These are phyloP conservation scores for Testicularia cyperi DNA, from an alignment of 1,284 basidiomycete genomes.

Conservation along the genomic window DNA sequence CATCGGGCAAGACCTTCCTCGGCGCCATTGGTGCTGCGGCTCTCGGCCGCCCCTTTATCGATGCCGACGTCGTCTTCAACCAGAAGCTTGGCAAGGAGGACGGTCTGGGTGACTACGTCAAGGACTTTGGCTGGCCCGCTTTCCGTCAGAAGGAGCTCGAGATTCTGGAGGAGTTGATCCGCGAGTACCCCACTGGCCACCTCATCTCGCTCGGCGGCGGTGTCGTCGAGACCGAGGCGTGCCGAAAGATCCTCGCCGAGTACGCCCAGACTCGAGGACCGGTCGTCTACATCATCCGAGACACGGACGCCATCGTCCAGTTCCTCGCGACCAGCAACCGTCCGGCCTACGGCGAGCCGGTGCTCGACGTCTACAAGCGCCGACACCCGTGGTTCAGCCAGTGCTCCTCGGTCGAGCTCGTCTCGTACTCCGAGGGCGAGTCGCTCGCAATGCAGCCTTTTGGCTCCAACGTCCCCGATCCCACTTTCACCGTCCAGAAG, in stretches of 20 bases:
- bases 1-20: slow-evolving; percentile 90
- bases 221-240: slow-evolving; percentile 78
- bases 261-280: slow-evolving; percentile 69
- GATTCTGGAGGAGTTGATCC: slow-evolving; percentile 60
- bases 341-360: slow-evolving; percentile 68
- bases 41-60: slow-evolving; percentile 77
- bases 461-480: slow-evolving; percentile 23
- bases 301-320: slow-evolving; percentile 71
- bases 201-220: slow-evolving; percentile 83
- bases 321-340: slow-evolving; percentile 89
- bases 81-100: slow-evolving; percentile 63
- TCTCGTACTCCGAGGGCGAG: slow-evolving; percentile 67
- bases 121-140: slow-evolving; percentile 73
- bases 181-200: slow-evolving; percentile 61
- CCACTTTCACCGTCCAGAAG: slow-evolving; percentile 49
- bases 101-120: slow-evolving; percentile 76
- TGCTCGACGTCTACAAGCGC: slow-evolving; percentile 78
- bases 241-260: slow-evolving; percentile 67
- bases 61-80: slow-evolving; percentile 83
- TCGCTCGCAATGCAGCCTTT: slow-evolving; percentile 19
- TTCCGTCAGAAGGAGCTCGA: slow-evolving; percentile 67
- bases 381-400: slow-evolving; percentile 85
- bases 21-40: slow-evolving; percentile 75
- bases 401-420: slow-evolving; percentile 80
- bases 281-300: slow-evolving; percentile 73